These are phyloP conservation scores for Microstegium vimineum DNA, from an alignment of 176 grass and related monocot species.

Conservation along the genomic window DNA sequence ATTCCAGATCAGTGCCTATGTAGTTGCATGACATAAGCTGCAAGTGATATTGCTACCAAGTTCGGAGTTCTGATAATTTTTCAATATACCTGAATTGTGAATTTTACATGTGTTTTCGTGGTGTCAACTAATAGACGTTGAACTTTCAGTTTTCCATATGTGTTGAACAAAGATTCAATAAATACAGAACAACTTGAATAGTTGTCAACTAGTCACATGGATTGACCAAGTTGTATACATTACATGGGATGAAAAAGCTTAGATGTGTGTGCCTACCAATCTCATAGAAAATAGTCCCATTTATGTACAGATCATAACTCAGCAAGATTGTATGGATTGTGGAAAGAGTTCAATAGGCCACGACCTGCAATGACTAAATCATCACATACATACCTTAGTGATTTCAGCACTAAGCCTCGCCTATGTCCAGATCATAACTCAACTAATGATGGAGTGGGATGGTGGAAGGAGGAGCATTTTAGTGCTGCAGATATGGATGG, in stretches of 20 bases:
- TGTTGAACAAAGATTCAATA: not conserved
- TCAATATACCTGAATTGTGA: not conserved
- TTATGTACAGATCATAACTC: not conserved
- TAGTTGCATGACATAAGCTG: not conserved
- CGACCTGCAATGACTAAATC: not conserved
- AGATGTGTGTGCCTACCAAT: not conserved
- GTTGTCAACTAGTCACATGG: not conserved
- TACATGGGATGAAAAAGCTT: not conserved
- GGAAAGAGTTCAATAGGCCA: not conserved
- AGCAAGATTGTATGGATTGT: not conserved
- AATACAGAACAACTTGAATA: slow-evolving; percentile 3
- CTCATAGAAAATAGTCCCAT: slow-evolving; percentile 3
- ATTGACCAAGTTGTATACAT: not conserved
- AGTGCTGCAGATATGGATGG: slow-evolving; percentile 69
- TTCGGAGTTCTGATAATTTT: not conserved
- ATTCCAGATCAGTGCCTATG: not conserved
- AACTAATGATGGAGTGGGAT: slow-evolving; percentile 70
- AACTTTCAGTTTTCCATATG: not conserved
- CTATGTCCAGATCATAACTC: slow-evolving; percentile 67
- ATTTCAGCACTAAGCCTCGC: slow-evolving; percentile 22
- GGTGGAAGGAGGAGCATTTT: slow-evolving; percentile 93
- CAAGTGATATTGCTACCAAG: not conserved
- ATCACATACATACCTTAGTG: not conserved
- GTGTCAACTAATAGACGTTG: not conserved
- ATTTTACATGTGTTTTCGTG: not conserved